Evolutionary conservation across 805 yeast genomes (phyloP).

Genomic region (Saccharomycopsis sp.): DNA sequence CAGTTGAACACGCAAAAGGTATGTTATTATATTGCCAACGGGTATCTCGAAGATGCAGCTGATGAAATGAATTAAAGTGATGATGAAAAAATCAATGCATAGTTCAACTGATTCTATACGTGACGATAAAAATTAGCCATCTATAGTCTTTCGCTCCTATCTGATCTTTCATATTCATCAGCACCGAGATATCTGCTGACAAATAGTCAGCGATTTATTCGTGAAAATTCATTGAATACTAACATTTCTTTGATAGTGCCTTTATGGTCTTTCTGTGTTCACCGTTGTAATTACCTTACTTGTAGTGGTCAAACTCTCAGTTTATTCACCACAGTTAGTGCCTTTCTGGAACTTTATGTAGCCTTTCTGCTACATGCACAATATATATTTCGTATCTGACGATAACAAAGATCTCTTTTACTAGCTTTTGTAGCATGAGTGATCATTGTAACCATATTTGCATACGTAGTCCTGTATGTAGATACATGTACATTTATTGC

Average conservation of each 20-base stretch:
- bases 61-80: neutral
- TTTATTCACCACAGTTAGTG: too few species aligned
- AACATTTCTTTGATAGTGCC: neutral
- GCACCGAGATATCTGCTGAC: neutral
- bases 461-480: too few species aligned
- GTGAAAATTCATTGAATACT: neutral
- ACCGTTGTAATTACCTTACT: too few species aligned
- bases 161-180: slow-evolving; percentile 11
- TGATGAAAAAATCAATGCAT: slow-evolving; percentile 21
- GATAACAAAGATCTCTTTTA: too few species aligned
- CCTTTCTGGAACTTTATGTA: too few species aligned
- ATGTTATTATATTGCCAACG: neutral
- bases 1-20: neutral
- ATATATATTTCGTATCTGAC: too few species aligned
- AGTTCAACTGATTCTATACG: slow-evolving; percentile 21
- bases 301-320: too few species aligned
- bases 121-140: slow-evolving; percentile 18
- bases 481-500: too few species aligned
- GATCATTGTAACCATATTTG: too few species aligned
- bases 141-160: slow-evolving; percentile 22
- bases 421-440: too few species aligned
- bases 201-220: neutral
- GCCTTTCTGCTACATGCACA: too few species aligned
- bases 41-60: neutral
- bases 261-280: neutral